These are phyloP conservation scores for Pseudocercospora vitis DNA, from an alignment of 2,329 filamentous ascomycete genomes.

Conservation along the genomic window DNA sequence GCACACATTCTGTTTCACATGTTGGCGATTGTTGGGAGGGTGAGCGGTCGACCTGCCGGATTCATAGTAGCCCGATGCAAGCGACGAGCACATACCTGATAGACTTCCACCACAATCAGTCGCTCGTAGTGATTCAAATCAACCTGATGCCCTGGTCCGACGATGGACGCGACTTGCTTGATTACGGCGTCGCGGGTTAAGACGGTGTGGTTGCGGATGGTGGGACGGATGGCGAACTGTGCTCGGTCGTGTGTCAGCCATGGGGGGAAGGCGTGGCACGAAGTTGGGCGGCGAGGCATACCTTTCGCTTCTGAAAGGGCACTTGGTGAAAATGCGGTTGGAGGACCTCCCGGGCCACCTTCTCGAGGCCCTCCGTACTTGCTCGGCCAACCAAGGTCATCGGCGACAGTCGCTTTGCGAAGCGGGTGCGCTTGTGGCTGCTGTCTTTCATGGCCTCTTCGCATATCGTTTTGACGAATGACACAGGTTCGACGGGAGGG, in stretches of 20 bases:
- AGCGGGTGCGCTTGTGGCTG: constrained; percentile 56
- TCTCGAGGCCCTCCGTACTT: constrained; percentile 65
- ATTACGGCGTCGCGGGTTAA: constrained; percentile 70
- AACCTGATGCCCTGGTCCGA: constrained; percentile 70
- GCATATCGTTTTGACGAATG: constrained; percentile 60
- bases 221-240: constrained; percentile 83
- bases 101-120: constrained; percentile 76
- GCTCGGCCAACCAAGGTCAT: constrained; percentile 64
- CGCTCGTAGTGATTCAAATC: constrained; percentile 76
- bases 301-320: constrained; percentile 54
- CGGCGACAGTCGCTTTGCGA: constrained; percentile 61
- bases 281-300: constrained; percentile 36
- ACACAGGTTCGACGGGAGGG: constrained; percentile 59
- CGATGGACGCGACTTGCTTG: constrained; percentile 65
- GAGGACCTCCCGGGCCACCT: constrained; percentile 64
- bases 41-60: constrained; percentile 5
- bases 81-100: constrained; percentile 60
- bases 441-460: constrained; percentile 54
- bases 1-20: constrained; percentile 69
- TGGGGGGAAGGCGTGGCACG: background rate
- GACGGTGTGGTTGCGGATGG: constrained; percentile 69
- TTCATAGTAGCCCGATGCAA: constrained; percentile 12
- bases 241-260: constrained; percentile 8
- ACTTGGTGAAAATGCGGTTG: constrained; percentile 61
- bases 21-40: background rate